Evolutionary conservation across 768 basidiomycete genomes (phyloP).

Genomic region (Trametes maxima): DNA sequence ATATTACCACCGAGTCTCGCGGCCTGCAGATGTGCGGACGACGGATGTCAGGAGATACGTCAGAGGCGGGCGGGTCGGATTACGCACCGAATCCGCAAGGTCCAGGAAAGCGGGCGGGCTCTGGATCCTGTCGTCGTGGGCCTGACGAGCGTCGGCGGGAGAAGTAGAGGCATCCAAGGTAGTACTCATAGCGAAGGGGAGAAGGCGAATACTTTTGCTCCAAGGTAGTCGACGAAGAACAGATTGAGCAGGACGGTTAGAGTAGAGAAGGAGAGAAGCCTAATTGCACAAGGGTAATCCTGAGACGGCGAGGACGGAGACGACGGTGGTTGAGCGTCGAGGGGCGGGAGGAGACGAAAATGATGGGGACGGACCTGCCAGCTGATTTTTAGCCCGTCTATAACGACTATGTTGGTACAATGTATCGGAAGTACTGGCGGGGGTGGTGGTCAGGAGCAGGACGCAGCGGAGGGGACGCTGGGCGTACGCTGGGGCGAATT

Average conservation of each 20-base stretch:
- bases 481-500: constrained; percentile 31
- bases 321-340: constrained; percentile 27
- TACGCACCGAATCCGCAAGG: constrained; percentile 87
- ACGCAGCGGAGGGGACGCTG: constrained; percentile 2
- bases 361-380: constrained; percentile 54
- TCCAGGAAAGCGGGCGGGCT: constrained; percentile 92
- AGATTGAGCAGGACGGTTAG: constrained; percentile 52
- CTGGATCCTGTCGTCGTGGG: constrained; percentile 75
- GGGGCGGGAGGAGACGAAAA: constrained; percentile 27
- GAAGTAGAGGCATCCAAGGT: constrained; percentile 70
- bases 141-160: constrained; percentile 69
- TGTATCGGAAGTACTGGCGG: constrained; percentile 51
- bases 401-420: constrained; percentile 79
- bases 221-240: constrained; percentile 55
- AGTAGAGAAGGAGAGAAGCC: constrained; percentile 45
- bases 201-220: constrained; percentile 52
- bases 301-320: constrained; percentile 31
- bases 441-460: constrained; percentile 6
- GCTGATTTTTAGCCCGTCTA: constrained; percentile 78
- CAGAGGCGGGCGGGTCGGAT: constrained; percentile 7
- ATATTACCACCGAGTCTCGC: constrained; percentile 84
- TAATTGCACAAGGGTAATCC: constrained; percentile 69
- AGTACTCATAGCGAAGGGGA: constrained; percentile 66
- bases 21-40: constrained; percentile 48
- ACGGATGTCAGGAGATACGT: constrained; percentile 15